phyloP scores from a whole-genome alignment of 2,329 filamentous ascomycete genomes.

The Colletotrichum salicis region DNA sequence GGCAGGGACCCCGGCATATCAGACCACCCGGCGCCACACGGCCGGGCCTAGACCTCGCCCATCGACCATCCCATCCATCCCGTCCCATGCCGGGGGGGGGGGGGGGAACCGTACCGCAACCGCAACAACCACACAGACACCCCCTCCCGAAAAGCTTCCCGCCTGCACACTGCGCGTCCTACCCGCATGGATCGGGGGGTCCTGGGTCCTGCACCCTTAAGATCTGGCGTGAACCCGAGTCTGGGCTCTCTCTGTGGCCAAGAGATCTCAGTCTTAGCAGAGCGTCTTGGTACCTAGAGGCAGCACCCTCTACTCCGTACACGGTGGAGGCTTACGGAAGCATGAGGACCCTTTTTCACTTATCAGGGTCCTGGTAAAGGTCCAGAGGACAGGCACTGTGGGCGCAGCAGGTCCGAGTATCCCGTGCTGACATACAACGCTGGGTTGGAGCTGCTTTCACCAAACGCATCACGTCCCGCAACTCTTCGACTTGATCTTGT shows the following conservation, averaged over 20 bases:
- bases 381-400: not conserved
- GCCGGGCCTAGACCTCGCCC: slow-evolving; percentile 27
- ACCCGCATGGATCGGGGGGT: slow-evolving; percentile 24
- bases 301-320: not conserved
- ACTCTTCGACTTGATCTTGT: not conserved
- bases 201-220: slow-evolving; percentile 14
- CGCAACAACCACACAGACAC: slow-evolving; percentile 7
- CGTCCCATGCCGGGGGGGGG: slow-evolving; percentile 18
- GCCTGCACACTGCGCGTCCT: slow-evolving; percentile 1
- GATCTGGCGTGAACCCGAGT: too few relatives aligned
- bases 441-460: not conserved
- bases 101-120: not conserved
- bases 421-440: not conserved
- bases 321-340: slow-evolving; percentile 2
- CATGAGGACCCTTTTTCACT: not conserved
- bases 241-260: not conserved
- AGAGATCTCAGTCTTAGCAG: not conserved
- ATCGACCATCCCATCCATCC: slow-evolving; percentile 21
- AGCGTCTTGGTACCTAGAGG: not conserved
- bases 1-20: slow-evolving; percentile 29
- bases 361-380: too few relatives aligned
- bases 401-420: slow-evolving; percentile 1
- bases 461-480: slow-evolving; percentile 5
- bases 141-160: not conserved
- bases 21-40: slow-evolving; percentile 23